Percentiles rank a stretch among this genome's conserved stretches.
These are phyloP conservation scores for Amaranthus tricolor DNA, from an alignment of 179 eudicot genomes.

Conservation along the genomic window DNA sequence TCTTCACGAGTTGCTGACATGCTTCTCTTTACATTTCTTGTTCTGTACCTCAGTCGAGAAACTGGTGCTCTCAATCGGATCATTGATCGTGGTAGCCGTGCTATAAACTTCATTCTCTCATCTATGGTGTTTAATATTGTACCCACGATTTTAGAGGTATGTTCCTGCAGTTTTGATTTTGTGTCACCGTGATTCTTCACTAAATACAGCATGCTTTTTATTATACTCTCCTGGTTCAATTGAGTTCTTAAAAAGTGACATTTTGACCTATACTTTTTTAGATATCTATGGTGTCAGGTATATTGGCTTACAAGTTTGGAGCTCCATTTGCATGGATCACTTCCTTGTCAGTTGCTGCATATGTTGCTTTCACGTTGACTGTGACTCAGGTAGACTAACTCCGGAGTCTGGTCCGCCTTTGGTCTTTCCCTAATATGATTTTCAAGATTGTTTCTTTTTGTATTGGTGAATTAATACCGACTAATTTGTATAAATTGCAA, in stretches of 20 bases:
- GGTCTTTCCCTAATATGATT: conserved; percentile 3
- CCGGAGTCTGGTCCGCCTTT: neutral
- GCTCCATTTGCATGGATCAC: conserved; percentile 97
- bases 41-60: conserved; percentile 60
- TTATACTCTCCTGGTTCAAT: neutral
- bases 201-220: neutral
- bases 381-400: conserved; percentile 74
- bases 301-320: conserved; percentile 93
- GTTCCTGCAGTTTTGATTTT: conserved; percentile 18
- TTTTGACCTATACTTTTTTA: conserved; percentile 61
- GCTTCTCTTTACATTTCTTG: conserved; percentile 23
- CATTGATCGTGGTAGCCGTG: conserved; percentile 99
- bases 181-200: conserved; percentile 1
- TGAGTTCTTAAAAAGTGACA: conserved; percentile 19
- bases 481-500: neutral
- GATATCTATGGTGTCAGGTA: conserved; percentile 98
- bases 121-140: conserved; percentile 95
- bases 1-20: neutral
- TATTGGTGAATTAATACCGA: neutral
- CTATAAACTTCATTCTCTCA: conserved; percentile 89
- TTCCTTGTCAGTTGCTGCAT: conserved; percentile 88
- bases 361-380: conserved; percentile 72
- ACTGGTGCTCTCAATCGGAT: conserved; percentile 91
- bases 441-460: neutral
- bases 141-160: conserved; percentile 91